phyloP scores from a whole-genome alignment of 148 eudicot species.

The Vaccinium myrtillus region DNA sequence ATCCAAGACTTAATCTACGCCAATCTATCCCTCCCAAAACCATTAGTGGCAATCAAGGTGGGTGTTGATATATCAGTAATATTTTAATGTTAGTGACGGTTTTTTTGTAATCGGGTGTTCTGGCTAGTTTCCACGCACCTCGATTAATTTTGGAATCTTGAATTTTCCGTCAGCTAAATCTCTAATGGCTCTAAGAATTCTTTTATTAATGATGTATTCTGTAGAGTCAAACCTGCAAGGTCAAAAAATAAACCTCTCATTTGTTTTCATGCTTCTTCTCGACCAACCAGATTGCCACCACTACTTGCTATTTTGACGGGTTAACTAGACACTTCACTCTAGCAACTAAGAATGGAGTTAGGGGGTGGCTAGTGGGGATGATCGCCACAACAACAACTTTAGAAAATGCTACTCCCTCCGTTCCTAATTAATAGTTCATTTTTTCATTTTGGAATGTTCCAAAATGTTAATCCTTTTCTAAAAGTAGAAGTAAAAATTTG shows the following conservation, averaged over 20 bases:
- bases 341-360: no score
- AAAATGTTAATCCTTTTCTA: no score
- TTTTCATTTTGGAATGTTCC: no score
- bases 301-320: neutral
- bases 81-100: neutral
- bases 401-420: no score
- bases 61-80: neutral
- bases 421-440: no score
- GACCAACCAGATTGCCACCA: neutral
- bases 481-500: no score
- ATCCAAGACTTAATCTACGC: neutral
- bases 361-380: no score
- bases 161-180: neutral
- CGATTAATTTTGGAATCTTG: neutral
- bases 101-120: neutral
- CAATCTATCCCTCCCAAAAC: neutral
- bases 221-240: neutral
- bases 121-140: neutral
- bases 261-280: neutral
- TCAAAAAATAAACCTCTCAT: neutral
- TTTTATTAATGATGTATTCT: neutral
- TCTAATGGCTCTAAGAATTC: neutral
- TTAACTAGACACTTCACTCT: neutral
- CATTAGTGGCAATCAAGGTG: neutral
- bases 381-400: no score